phyloP scores from a whole-genome alignment of 2,329 filamentous ascomycete genomes.

The Fusarium devonianum region DNA sequence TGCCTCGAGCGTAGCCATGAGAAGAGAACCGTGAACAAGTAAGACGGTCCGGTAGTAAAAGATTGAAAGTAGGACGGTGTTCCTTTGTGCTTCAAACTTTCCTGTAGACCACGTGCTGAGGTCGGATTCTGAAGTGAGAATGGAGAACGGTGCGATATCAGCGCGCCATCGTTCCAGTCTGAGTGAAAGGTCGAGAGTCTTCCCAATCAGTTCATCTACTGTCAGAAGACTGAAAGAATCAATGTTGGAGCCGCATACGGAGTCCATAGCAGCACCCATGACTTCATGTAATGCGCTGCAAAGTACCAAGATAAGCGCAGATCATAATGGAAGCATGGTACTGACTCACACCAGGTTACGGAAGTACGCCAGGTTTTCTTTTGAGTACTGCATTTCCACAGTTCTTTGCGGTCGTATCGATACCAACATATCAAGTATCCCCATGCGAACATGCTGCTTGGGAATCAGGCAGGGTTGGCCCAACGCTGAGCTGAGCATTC shows the following conservation, averaged over 20 bases:
- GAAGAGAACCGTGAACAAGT: constrained; percentile 7
- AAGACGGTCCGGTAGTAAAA: constrained; percentile 44
- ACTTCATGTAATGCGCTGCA: constrained; percentile 31
- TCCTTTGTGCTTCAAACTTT: constrained; percentile 12
- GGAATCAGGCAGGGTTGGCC: constrained; percentile 25
- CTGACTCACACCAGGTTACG: constrained; percentile 24
- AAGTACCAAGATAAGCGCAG: background rate
- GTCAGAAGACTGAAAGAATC: constrained; percentile 8
- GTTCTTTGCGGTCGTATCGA: constrained; percentile 2
- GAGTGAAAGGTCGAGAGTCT: constrained; percentile 29
- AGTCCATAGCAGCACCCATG: constrained; percentile 28
- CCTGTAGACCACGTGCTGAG: constrained; percentile 7
- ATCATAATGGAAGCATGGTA: background rate
- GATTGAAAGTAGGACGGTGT: constrained; percentile 51
- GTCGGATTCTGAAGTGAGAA: constrained; percentile 12
- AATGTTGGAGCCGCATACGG: constrained; percentile 33
- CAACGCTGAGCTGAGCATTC: constrained; percentile 16
- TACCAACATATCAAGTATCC: constrained; percentile 11
- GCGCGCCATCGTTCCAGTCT: constrained; percentile 28
- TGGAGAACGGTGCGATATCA: constrained; percentile 1
- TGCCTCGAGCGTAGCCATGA: constrained; percentile 28
- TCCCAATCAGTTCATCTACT: constrained; percentile 20
- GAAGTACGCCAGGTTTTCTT: constrained; percentile 26
- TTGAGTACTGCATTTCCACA: constrained; percentile 4
- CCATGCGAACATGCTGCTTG: constrained; percentile 12